These are phyloP conservation scores for Rubus idaeus DNA, from an alignment of 306 rosid genomes.

Conservation along the genomic window DNA sequence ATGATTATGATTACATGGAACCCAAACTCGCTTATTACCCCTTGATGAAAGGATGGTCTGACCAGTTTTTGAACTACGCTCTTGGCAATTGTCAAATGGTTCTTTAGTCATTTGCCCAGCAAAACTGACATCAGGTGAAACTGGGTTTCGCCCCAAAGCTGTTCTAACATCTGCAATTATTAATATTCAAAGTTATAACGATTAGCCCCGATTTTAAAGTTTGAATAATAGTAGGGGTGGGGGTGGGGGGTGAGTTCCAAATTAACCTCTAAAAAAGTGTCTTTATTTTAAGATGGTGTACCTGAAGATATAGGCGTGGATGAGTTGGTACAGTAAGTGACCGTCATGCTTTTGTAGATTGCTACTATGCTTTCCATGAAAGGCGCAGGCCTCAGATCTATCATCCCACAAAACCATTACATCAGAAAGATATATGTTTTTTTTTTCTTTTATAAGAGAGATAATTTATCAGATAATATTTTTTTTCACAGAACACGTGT, in stretches of 20 bases:
- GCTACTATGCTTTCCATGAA: slow-evolving; percentile 70
- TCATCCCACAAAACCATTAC: slow-evolving; percentile 11
- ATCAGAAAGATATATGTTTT: not conserved
- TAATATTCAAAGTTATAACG: not conserved
- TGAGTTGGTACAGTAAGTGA: slow-evolving; percentile 47
- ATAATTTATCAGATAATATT: not conserved
- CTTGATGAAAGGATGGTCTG: slow-evolving; percentile 23
- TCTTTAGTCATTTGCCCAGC: slow-evolving; percentile 19
- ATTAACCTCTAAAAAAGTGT: not conserved
- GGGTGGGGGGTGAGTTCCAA: not conserved
- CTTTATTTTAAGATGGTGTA: slow-evolving; percentile 7
- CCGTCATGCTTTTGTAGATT: slow-evolving; percentile 65
- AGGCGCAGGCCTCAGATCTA: slow-evolving; percentile 62
- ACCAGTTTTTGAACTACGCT: slow-evolving; percentile 23
- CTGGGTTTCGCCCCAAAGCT: slow-evolving; percentile 33
- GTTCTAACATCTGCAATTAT: slow-evolving; percentile 42
- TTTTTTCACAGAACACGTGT: not conserved
- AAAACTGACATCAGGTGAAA: slow-evolving; percentile 20
- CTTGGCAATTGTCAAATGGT: slow-evolving; percentile 9
- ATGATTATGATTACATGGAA: slow-evolving; percentile 17
- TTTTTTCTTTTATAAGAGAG: not conserved
- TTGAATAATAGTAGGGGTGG: not conserved
- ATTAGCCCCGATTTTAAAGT: not conserved
- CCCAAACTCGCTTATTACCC: slow-evolving; percentile 9
- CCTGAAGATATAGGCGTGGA: slow-evolving; percentile 54